Evolutionary conservation across 1,284 basidiomycete species (phyloP).

Genomic region (Marasmius tenuissimus): DNA sequence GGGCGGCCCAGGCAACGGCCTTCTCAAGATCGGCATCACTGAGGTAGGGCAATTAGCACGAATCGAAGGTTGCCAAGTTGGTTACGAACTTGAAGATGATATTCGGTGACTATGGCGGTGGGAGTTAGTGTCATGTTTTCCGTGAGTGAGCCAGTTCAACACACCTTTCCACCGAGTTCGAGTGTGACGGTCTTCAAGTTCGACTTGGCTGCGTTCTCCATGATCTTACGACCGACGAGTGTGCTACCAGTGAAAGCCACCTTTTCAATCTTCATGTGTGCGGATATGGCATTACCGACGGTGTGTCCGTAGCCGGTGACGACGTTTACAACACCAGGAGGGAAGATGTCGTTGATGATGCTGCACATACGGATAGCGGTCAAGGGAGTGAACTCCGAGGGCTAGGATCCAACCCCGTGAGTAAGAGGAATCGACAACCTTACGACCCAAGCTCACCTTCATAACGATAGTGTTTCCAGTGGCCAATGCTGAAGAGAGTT

Average conservation of each 20-base stretch:
- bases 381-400: conserved; percentile 86
- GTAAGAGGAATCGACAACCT: conserved; percentile 35
- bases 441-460: conserved; percentile 44
- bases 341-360: conserved; percentile 57
- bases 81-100: conserved; percentile 48
- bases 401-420: conserved; percentile 32
- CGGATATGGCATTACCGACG: conserved; percentile 60
- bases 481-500: conserved; percentile 59
- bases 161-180: conserved; percentile 48
- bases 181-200: conserved; percentile 91
- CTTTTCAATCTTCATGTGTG: conserved; percentile 49
- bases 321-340: conserved; percentile 70
- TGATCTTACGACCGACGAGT: conserved; percentile 69
- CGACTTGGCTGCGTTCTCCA: conserved; percentile 79
- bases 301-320: conserved; percentile 72
- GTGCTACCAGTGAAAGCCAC: conserved; percentile 53
- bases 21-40: conserved; percentile 59
- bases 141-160: too few species aligned
- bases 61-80: too few species aligned
- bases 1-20: conserved; percentile 70
- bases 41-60: too few species aligned
- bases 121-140: background rate
- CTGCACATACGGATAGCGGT: conserved; percentile 58
- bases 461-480: conserved; percentile 80
- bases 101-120: conserved; percentile 45